Conservation (phyloP, 148 eudicot genomes). For the Nyssa sinensis region DNA sequence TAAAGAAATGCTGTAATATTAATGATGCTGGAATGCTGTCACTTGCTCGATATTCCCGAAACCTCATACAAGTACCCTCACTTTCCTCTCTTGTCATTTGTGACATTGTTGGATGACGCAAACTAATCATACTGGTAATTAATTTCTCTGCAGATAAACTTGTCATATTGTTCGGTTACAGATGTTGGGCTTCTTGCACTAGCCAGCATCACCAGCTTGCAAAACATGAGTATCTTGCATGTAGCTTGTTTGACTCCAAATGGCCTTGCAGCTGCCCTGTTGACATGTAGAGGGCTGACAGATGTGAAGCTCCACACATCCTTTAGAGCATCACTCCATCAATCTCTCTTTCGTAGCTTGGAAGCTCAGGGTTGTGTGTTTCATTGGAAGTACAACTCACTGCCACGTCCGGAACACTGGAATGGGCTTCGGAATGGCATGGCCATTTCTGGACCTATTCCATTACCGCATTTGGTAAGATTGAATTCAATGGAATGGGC, state of each 20-base stretch:
- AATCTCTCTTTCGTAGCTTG: slow-evolving; percentile 55
- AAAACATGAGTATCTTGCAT: slow-evolving; percentile 72
- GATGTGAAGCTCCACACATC: slow-evolving; percentile 82
- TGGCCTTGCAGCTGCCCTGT: slow-evolving; percentile 71
- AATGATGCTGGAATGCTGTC: slow-evolving; percentile 81
- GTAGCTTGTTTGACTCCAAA: slow-evolving; percentile 62
- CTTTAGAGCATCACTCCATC: slow-evolving; percentile 56
- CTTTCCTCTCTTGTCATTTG: slow-evolving; percentile 10
- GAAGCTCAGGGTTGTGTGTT: slow-evolving; percentile 80
- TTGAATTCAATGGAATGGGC: too few relatives aligned
- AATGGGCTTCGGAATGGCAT: too few relatives aligned
- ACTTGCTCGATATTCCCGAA: slow-evolving; percentile 80
- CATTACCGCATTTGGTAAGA: too few relatives aligned
- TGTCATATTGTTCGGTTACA: slow-evolving; percentile 79
- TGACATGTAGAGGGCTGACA: slow-evolving; percentile 80
- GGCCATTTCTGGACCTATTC: too few relatives aligned
- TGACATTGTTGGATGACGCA: too few relatives aligned
- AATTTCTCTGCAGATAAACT: slow-evolving; percentile 54
- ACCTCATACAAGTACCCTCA: slow-evolving; percentile 67
- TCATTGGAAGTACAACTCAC: too few relatives aligned
- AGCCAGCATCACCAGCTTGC: slow-evolving; percentile 75
- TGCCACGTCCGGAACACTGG: too few relatives aligned
- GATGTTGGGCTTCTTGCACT: slow-evolving; percentile 78
- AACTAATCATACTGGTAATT: not conserved
- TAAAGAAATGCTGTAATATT: slow-evolving; percentile 78